Percentiles rank a stretch among this genome's conserved stretches.
Evolutionary conservation across 805 yeast species (phyloP).

Genomic region (Teunomyces kruisii): DNA sequence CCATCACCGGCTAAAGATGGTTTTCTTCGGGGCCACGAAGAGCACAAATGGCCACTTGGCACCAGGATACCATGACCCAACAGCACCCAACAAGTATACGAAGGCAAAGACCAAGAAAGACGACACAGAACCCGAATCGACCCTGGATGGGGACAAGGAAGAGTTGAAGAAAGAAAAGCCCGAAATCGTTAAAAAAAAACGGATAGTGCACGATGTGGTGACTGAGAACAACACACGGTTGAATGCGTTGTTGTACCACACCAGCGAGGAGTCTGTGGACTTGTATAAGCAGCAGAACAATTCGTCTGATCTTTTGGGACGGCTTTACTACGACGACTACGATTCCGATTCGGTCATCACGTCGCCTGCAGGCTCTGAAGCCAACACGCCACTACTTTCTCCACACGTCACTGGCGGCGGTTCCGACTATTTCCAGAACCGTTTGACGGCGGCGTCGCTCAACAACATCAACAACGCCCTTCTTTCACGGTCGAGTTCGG

Average conservation of each 20-base stretch:
- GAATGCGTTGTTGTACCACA: constrained; percentile 40
- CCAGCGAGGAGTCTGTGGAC: constrained; percentile 38
- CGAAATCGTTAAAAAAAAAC: constrained; percentile 4
- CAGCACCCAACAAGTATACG: constrained; percentile 6
- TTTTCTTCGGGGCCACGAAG: constrained; percentile 5
- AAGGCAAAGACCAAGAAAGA: neutral
- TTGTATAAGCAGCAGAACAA: constrained; percentile 36
- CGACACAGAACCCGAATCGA: neutral
- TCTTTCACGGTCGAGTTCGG: constrained; percentile 6
- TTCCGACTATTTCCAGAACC: constrained; percentile 10
- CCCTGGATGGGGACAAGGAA: neutral
- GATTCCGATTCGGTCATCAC: constrained; percentile 28
- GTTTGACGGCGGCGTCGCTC: constrained; percentile 11
- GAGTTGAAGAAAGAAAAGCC: constrained; percentile 2
- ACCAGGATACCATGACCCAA: constrained; percentile 6
- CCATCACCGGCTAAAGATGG: neutral
- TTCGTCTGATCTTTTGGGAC: constrained; percentile 39
- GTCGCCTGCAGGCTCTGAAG: constrained; percentile 18
- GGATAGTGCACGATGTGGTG: constrained; percentile 11
- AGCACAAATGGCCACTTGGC: constrained; percentile 1
- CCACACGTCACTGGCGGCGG: constrained; percentile 11
- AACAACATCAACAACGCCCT: constrained; percentile 8
- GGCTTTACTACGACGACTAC: constrained; percentile 44
- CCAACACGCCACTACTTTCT: constrained; percentile 16
- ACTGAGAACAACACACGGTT: constrained; percentile 38